Conservation (phyloP, 2,329 filamentous ascomycete genomes). For the Sphaerulina populicola region DNA sequence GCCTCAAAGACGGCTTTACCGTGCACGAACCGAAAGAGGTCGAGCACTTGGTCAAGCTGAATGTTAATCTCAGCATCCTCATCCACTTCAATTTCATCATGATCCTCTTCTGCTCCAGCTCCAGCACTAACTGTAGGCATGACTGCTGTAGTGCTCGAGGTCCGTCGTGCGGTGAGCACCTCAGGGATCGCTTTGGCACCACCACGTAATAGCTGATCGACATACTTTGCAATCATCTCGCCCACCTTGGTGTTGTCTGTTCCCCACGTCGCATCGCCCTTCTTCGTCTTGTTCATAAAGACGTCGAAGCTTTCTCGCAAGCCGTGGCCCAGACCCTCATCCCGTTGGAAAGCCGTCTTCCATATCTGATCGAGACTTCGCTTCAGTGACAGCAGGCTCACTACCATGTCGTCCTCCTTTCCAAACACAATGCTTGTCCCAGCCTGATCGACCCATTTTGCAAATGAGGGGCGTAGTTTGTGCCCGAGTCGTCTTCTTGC, state of each 20-base stretch:
- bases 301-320: conserved; percentile 77
- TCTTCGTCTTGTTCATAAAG: conserved; percentile 85
- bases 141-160: conserved; percentile 32
- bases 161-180: conserved; percentile 47
- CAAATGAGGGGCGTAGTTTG: conserved; percentile 64
- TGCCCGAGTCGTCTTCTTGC: conserved; percentile 61
- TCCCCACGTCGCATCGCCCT: conserved; percentile 61
- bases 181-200: conserved; percentile 76
- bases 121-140: conserved; percentile 48
- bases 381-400: conserved; percentile 72
- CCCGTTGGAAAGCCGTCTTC: conserved; percentile 64
- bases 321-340: conserved; percentile 67
- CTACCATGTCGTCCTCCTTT: conserved; percentile 74
- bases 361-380: conserved; percentile 68
- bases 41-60: conserved; percentile 84
- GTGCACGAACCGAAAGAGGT: conserved; percentile 93
- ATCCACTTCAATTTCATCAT: conserved; percentile 59
- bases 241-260: conserved; percentile 88
- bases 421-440: conserved; percentile 71
- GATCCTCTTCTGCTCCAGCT: conserved; percentile 51
- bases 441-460: conserved; percentile 65
- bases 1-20: conserved; percentile 97
- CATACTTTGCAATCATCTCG: conserved; percentile 97
- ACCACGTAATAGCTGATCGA: conserved; percentile 79
- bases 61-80: conserved; percentile 88